Evolutionary conservation across 2,329 filamentous ascomycete genomes (phyloP), one percentile per base, ranked within the genome.

Genomic region (Dactylellina cionopaga): DNA sequence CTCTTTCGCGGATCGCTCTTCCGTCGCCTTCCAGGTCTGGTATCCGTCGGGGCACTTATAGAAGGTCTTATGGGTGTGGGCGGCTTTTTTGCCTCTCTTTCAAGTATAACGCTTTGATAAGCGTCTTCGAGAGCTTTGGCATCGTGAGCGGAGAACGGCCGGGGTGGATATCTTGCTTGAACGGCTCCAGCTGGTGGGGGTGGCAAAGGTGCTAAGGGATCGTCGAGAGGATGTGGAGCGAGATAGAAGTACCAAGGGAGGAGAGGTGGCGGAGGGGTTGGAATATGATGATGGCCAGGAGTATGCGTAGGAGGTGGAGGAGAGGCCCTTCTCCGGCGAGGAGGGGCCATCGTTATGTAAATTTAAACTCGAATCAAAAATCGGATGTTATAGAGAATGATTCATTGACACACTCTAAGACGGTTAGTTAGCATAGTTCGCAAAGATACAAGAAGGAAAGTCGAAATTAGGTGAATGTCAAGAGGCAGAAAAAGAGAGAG

Each of bases 181-280:
- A 82, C 85, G 11, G 84, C 78, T 54, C 89, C 81, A 79, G 83
- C 74, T 79, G 85, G 77, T 78, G 86, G 79, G 80, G 87, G 78
- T 81, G 84, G 80, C 9, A 83, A 81, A 1, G 89, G 86, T 7
- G 90, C 92, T n/a, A 96, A 84, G 22, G 92, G 92, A 78, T 96
- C 92, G 78, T 96, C 92, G 78, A 96, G 92, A 27, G 92, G 89
- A 52, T 94, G 85, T 10, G 88, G 83, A 9, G 92, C 95, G 11
- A 88, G 86, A 80, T 96, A 96, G 81, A 96, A 96, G 82, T 92
- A 96, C 74, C 92, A 91, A 19, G 89, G 85, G 29, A 85, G 83
- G 59, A 90, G 80, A 0, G 86, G 84, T 13, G 90, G 89, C 9
- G 76, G 75, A 6, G 72, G 69, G 3, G 75, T 37, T 7, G 70